Evolutionary conservation across 2,329 filamentous ascomycete species (phyloP), one percentile per base, ranked within the genome.

Genomic region (Aspergillus sp.): DNA sequence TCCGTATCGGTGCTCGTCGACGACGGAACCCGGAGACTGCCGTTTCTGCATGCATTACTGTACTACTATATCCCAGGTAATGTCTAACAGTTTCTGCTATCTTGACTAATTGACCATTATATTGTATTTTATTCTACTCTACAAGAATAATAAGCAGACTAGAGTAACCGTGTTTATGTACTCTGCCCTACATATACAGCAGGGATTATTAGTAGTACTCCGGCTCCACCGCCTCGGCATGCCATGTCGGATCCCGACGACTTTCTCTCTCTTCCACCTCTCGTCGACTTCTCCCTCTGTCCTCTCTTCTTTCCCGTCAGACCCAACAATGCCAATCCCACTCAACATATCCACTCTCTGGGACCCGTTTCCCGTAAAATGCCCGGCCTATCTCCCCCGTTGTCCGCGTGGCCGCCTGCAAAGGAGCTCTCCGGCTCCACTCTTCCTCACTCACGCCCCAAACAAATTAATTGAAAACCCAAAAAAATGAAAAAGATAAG

Each of bases 161-260:
- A n/a, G n/a, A n/a, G n/a, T n/a, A n/a, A n/a, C n/a, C n/a, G n/a
- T n/a, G n/a, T n/a, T n/a, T n/a, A n/a, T n/a, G n/a, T n/a, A n/a
- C n/a, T n/a, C n/a, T n/a, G n/a, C n/a, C n/a, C n/a, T n/a, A n/a
- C n/a, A n/a, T n/a, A n/a, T n/a, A n/a, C n/a, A n/a, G n/a, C n/a
- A n/a, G n/a, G n/a, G n/a, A n/a, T n/a, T n/a, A n/a, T n/a, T n/a
- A n/a, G n/a, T n/a, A n/a, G n/a, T n/a, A n/a, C n/a, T n/a, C n/a
- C n/a, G n/a, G n/a, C 33, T 42, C 40, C 40, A 42, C 35, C 27
- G 24, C 19, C 24, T 41, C 40, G 37, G 42, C 29, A 39, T 37
- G 30, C 24, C 29, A 29, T 36, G 17, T 41, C 40, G 40, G 37
- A 44, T 41, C 32, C 37, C 24, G 29, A 30, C n/a, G 19, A 22